phyloP scores from a whole-genome alignment of 176 grass and related monocot species.

The Hsuehochloa calcarea region DNA sequence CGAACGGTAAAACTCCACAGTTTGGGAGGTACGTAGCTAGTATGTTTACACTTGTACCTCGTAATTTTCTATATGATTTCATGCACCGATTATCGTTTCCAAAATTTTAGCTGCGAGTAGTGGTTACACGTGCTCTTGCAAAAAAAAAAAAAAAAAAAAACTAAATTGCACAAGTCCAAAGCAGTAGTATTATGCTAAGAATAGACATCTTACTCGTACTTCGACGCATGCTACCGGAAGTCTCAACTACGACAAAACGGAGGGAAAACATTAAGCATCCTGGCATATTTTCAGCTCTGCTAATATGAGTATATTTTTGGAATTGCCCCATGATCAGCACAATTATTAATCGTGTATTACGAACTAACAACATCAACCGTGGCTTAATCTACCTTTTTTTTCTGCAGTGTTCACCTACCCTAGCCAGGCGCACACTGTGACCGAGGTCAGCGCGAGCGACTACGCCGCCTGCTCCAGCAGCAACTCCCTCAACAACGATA shows the following conservation, averaged over 20 bases:
- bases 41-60: no score
- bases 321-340: neutral
- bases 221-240: neutral
- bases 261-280: neutral
- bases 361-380: neutral
- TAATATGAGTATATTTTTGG: neutral
- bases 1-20: no score
- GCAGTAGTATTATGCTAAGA: neutral
- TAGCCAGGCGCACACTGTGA: slow-evolving; percentile 39
- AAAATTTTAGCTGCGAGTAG: neutral
- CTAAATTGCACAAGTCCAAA: no score
- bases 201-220: neutral
- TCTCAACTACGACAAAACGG: neutral
- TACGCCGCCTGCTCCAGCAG: slow-evolving; percentile 54
- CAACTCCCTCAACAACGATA: slow-evolving; percentile 26
- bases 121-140: no score
- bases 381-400: neutral
- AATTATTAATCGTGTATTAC: neutral
- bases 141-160: no score
- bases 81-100: no score
- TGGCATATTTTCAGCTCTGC: neutral
- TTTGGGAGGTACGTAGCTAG: no score
- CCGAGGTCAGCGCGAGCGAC: slow-evolving; percentile 41
- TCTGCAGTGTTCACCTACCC: slow-evolving; percentile 67
- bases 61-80: no score